Conservation (phyloP, 345 rosid species). For the Aquilaria yunnanensis region DNA sequence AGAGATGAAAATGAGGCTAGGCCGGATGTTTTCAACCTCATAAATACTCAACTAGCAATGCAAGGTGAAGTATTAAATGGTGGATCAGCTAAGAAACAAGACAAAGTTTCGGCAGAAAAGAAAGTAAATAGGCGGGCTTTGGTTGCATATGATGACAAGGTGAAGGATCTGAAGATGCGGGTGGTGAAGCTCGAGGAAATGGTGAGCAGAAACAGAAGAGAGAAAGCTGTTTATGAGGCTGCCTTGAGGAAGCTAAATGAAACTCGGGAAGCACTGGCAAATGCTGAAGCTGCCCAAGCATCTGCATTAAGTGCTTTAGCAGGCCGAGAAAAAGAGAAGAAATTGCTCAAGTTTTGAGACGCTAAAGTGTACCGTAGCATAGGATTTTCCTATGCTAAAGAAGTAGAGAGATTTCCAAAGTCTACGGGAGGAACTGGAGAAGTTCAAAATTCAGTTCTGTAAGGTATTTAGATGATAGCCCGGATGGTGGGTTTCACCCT, state of each 20-base stretch:
- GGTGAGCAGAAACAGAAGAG: slow-evolving; percentile 73
- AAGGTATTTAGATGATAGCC: too few species aligned
- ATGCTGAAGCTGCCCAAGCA: slow-evolving; percentile 62
- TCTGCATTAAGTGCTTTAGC: slow-evolving; percentile 66
- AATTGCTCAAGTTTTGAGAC: slow-evolving; percentile 80
- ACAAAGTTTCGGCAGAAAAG: slow-evolving; percentile 46
- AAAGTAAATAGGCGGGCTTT: slow-evolving; percentile 58
- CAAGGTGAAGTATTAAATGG: slow-evolving; percentile 32
- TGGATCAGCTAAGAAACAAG: slow-evolving; percentile 32
- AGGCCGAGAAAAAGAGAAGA: slow-evolving; percentile 81
- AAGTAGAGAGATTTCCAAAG: neutral
- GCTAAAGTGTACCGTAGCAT: neutral
- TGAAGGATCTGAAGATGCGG: slow-evolving; percentile 52
- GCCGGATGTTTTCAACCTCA: slow-evolving; percentile 77
- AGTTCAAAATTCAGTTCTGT: too few species aligned
- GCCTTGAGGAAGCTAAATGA: slow-evolving; percentile 67
- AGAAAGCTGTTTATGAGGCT: slow-evolving; percentile 68
- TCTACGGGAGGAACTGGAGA: too few species aligned
- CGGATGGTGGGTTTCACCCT: too few species aligned
- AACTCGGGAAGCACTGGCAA: slow-evolving; percentile 50
- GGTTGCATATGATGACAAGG: slow-evolving; percentile 71
- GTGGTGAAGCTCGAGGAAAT: slow-evolving; percentile 71
- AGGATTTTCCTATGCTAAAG: neutral
- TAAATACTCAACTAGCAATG: slow-evolving; percentile 55
- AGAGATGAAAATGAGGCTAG: slow-evolving; percentile 48